phyloP scores from a whole-genome alignment of 805 yeast genomes.

The Wickerhamomyces chambardii region DNA sequence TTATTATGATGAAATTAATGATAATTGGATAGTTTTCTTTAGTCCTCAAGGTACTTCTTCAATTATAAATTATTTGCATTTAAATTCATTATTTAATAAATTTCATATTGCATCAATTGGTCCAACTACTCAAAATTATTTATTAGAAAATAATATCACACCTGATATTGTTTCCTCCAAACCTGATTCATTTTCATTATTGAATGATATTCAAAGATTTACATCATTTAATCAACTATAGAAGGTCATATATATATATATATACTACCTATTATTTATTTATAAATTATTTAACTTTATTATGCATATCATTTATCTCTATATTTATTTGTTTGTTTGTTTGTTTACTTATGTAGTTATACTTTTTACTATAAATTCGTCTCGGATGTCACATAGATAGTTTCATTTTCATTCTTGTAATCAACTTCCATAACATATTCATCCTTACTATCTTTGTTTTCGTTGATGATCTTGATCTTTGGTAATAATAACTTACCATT shows the following conservation, averaged over 20 bases:
- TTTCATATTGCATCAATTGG: constrained; percentile 76
- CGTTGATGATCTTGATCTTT: constrained; percentile 35
- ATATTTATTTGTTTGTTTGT: background rate
- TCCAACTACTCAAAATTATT: constrained; percentile 74
- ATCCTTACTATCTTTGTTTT: constrained; percentile 19
- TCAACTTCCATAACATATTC: constrained; percentile 47
- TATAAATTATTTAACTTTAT: background rate
- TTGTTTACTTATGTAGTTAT: background rate
- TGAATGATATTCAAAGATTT: constrained; percentile 20
- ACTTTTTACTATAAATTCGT: background rate
- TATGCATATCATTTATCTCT: no score
- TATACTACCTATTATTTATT: no score
- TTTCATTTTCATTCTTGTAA: constrained; percentile 58
- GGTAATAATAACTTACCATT: constrained; percentile 72
- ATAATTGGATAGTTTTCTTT: constrained; percentile 74
- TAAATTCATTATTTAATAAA: constrained; percentile 1
- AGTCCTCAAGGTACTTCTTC: constrained; percentile 82
- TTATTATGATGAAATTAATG: constrained; percentile 2
- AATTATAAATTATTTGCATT: constrained; percentile 40
- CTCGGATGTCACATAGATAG: constrained; percentile 65
- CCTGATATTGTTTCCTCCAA: constrained; percentile 60
- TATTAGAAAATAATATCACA: constrained; percentile 38
- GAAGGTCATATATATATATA: no score
- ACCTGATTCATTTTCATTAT: constrained; percentile 62
- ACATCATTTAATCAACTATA: constrained; percentile 1